Base-by-base conservation (phyloP, 331 rosid species). In the Quercus tomentella region DNA sequence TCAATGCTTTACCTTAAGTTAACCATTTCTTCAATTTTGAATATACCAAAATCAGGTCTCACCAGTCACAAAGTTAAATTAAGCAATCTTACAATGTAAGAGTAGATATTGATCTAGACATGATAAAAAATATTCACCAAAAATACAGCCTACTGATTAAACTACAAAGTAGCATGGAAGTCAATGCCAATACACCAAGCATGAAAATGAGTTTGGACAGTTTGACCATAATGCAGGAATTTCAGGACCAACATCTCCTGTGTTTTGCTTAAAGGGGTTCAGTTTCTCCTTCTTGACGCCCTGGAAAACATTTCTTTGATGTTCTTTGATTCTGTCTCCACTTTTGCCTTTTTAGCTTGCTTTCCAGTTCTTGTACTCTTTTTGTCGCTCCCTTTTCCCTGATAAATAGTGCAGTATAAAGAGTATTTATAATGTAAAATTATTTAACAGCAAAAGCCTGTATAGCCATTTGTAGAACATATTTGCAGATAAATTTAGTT, bases 241-340 rank as follows among this genome's bases (percentile, higher is more conserved):
- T 77, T 58, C 61, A 22, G 22, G 75, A 75, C 65, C 14, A 8
- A 7, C 26, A n/a, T 8, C 30, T 58, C 22, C 15, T 58, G 25
- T n/a, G 30, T 60, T 30, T 73, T 57, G 4, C 21, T 20, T 3
- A 15, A 43, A 84, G 67, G 56, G 76, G 67, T 66, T 86, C 79
- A 91, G 16, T 75, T 84, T 89, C 89, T 89, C 91, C 83, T 91
- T 79, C 89, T 74, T 61, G 96, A 78, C 31, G 93, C 97, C 76
- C 94, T 93, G 35, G 83, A 31, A 80, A 95, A 95, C 98, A 95
- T 93, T 0, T 89, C 99, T 77, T 73, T 91, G 76, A 89, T 91
- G 93, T 89, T 90, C 70, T 71, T 95, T 23, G 99, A 93, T 68
- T 83, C 88, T 10, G 96, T 86, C 88, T 95, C 98, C 89, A 82